phyloP scores from a whole-genome alignment of 2,329 filamentous ascomycete species.

The Graphium sp. region DNA sequence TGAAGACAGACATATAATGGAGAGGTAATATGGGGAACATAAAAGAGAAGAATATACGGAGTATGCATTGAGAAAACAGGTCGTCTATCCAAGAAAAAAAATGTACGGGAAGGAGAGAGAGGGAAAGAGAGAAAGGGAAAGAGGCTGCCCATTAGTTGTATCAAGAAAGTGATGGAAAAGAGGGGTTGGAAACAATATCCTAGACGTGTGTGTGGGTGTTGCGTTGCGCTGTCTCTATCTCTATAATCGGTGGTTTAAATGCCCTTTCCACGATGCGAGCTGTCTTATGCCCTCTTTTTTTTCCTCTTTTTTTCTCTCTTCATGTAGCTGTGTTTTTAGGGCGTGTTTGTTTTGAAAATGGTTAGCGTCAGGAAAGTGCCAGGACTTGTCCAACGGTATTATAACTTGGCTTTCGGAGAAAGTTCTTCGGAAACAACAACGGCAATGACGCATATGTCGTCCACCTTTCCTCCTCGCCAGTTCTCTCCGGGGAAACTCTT shows the following conservation, averaged over 20 bases:
- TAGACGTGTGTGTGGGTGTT: no score
- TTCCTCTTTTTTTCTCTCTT: not conserved
- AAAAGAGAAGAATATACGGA: no score
- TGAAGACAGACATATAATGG: no score
- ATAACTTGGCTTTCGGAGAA: slow-evolving; percentile 12
- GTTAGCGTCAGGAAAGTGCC: not conserved
- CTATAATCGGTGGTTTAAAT: slow-evolving; percentile 1
- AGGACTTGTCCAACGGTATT: slow-evolving; percentile 5
- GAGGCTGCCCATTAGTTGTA: no score
- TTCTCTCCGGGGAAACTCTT: slow-evolving; percentile 72
- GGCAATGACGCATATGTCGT: slow-evolving; percentile 84
- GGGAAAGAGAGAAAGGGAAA: no score
- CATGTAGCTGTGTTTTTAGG: not conserved
- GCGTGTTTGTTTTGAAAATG: not conserved
- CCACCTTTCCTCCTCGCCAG: slow-evolving; percentile 84
- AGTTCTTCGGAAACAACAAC: slow-evolving; percentile 55
- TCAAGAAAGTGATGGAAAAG: no score
- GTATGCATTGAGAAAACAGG: no score
- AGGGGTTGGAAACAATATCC: no score
- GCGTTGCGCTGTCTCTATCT: no score
- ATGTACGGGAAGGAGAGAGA: no score
- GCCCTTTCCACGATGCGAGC: slow-evolving; percentile 1
- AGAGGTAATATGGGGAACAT: no score
- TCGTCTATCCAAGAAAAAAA: no score
- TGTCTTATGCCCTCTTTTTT: slow-evolving; percentile 1